A percentile compares a stretch with the other conserved stretches of the same genome.
These are phyloP conservation scores for Roridomyces roridus DNA, from an alignment of 768 basidiomycete species.

Conservation along the genomic window DNA sequence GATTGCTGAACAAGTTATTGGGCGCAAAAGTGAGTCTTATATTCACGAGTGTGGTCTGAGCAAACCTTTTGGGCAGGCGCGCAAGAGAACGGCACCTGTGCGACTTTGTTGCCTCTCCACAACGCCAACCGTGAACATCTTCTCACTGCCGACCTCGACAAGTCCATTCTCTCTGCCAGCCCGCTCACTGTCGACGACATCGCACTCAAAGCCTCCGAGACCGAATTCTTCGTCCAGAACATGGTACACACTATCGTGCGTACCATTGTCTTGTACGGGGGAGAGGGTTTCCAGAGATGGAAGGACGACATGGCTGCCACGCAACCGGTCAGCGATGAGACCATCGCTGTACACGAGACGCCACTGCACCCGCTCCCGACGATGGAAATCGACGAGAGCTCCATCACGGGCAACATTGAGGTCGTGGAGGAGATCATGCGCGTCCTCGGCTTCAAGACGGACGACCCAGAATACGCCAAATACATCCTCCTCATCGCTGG, in stretches of 20 bases:
- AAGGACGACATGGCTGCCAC: constrained; percentile 3
- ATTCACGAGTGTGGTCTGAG: background rate
- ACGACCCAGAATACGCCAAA: constrained; percentile 4
- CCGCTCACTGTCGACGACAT: constrained; percentile 28
- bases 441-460: constrained; percentile 4
- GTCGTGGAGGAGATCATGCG: constrained; percentile 19
- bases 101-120: constrained; percentile 27
- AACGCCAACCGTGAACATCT: constrained; percentile 24
- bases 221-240: background rate
- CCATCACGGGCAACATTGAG: constrained; percentile 25
- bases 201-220: constrained; percentile 17
- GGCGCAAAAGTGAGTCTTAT: constrained; percentile 23
- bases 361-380: constrained; percentile 16
- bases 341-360: constrained; percentile 17
- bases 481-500: too few relatives aligned
- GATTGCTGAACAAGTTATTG: constrained; percentile 33
- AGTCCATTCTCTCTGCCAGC: constrained; percentile 22
- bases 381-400: constrained; percentile 24
- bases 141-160: constrained; percentile 22
- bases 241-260: constrained; percentile 19
- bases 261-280: constrained; percentile 21
- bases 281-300: constrained; percentile 10
- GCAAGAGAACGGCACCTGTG: constrained; percentile 37
- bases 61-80: constrained; percentile 11
- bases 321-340: constrained; percentile 10